Evolutionary conservation across 371 early-diverging fungal genomes (phyloP), one percentile per base, ranked within the genome.

Genomic region (Synchytrium microbalum): DNA sequence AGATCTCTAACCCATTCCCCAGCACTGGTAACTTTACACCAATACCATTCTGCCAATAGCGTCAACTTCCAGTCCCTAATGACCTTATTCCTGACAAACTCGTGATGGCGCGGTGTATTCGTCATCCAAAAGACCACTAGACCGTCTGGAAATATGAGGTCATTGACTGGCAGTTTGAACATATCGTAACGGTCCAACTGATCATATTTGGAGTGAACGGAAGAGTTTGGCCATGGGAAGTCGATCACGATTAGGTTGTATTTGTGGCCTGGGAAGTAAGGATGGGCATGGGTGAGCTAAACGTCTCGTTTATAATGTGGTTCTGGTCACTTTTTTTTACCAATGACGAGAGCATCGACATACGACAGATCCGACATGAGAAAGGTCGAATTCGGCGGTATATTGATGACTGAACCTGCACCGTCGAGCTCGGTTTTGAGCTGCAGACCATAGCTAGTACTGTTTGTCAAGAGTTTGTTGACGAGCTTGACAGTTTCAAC

Each of bases 211-310:
- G 73, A 38, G 46, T 63, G 8, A 0, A 66, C 74, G 58, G 72
- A 72, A 31, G 66, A 85, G 63, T 90, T 90, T 14, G 83, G 84
- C 89, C 88, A 90, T 27, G 90, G 90, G 31, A 89, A 89, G 66
- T 90, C 90, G 81, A 86, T 80, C 0, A 90, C 78, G 27, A 90
- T 75, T 5, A 86, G 63, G 64, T 84, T 80, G 59, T 79, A 87
- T 10, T 24, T 65, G 19, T 31, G 62, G 1, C 62, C 62, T 55
- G 24, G 32, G 55, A 61, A 27, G 8, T 2, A 3, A 56, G 31
- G 51, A 51, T 14, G n/a, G 51, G 51, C 13, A 51, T 14, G 13
- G 14, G n/a, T 51, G 51, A 51, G 51, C n/a, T n/a, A 51, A n/a
- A 13, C n/a, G n/a, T n/a, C n/a, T n/a, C n/a, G n/a, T n/a, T n/a